phyloP scores from a whole-genome alignment of 2,329 filamentous ascomycete species.

The Davidsoniella virescens region DNA sequence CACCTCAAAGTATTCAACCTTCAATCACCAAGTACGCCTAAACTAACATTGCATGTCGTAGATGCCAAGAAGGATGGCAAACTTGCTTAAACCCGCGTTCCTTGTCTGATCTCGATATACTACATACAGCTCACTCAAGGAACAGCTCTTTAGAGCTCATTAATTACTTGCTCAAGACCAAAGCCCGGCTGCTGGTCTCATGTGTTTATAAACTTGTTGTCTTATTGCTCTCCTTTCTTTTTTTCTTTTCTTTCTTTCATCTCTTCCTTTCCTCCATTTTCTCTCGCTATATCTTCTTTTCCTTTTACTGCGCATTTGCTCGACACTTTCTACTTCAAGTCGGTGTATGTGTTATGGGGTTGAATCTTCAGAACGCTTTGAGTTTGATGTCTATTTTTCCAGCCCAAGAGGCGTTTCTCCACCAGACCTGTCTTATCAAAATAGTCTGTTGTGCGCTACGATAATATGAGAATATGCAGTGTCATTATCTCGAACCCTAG shows the following conservation, averaged over 20 bases:
- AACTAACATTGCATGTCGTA: not conserved
- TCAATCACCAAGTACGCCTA: not conserved
- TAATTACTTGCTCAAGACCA: not conserved
- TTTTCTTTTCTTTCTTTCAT: not conserved
- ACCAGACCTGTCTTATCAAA: not conserved
- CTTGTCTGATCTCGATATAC: not conserved
- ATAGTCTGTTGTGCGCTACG: not conserved
- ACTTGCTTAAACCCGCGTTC: conserved; percentile 4
- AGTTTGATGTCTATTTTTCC: conserved; percentile 3
- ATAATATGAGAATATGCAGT: not conserved
- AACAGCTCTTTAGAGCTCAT: too few relatives aligned
- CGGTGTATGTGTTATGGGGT: conserved; percentile 6
- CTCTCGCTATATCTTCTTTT: not conserved
- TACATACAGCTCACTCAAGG: too few relatives aligned
- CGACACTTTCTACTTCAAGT: not conserved
- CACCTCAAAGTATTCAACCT: not conserved
- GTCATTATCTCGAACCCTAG: not conserved
- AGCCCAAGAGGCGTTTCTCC: conserved; percentile 1
- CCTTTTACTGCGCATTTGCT: not conserved
- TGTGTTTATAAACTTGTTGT: conserved; percentile 2
- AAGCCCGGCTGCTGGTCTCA: conserved; percentile 2
- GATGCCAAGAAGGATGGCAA: conserved; percentile 13
- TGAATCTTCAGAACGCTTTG: conserved; percentile 4
- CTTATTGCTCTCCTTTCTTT: not conserved
- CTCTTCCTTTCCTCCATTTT: conserved; percentile 2